These are phyloP conservation scores for Talaromyces trachyspermus DNA, from an alignment of 495 filamentous ascomycete genomes.

Conservation along the genomic window DNA sequence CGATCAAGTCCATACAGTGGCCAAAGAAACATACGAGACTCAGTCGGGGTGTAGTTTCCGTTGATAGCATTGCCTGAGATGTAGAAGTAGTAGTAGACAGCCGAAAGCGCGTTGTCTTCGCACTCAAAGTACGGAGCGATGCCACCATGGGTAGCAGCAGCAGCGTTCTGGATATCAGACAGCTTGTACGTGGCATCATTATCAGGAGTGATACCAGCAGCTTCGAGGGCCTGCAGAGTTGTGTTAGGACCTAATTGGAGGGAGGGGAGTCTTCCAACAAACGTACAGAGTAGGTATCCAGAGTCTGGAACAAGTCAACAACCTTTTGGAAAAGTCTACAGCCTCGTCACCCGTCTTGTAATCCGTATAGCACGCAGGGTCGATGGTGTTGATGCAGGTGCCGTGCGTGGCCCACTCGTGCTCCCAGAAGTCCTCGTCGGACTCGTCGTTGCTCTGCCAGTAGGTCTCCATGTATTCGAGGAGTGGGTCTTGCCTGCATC, in stretches of 20 bases:
- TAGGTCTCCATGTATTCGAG: slow-evolving; percentile 69
- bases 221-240: slow-evolving; percentile 41
- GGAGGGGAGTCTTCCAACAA: background rate
- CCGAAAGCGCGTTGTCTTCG: slow-evolving; percentile 46
- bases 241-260: background rate
- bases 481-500: slow-evolving; percentile 54
- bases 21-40: slow-evolving; percentile 34
- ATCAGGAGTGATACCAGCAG: slow-evolving; percentile 58
- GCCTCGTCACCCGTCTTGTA: slow-evolving; percentile 51
- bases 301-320: slow-evolving; percentile 52
- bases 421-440: slow-evolving; percentile 66
- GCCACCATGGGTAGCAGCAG: slow-evolving; percentile 49
- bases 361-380: slow-evolving; percentile 48
- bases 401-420: slow-evolving; percentile 91
- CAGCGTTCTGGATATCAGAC: slow-evolving; percentile 52
- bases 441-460: slow-evolving; percentile 63
- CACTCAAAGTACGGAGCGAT: slow-evolving; percentile 58
- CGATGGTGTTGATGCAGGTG: slow-evolving; percentile 62
- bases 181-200: slow-evolving; percentile 52
- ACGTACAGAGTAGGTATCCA: slow-evolving; percentile 52
- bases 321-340: slow-evolving; percentile 55
- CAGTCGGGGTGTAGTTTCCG: slow-evolving; percentile 55
- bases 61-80: slow-evolving; percentile 63
- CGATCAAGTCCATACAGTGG: background rate
- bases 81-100: slow-evolving; percentile 74